Base-by-base conservation (phyloP, 2,329 filamentous ascomycete species). In the Penicillium sp. region DNA sequence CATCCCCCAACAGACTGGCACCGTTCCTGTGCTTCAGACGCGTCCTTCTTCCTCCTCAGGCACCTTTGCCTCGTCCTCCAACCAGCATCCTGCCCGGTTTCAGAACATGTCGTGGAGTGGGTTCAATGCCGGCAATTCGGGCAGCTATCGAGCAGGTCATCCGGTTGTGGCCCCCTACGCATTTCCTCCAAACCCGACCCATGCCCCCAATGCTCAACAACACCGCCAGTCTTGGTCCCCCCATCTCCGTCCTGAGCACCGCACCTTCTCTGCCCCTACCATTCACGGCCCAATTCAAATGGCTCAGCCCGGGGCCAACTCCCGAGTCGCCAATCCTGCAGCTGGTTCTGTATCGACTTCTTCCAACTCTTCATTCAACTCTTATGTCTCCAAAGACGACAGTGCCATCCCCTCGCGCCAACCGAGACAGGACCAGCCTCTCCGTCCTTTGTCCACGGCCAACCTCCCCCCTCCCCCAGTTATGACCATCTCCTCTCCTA, bases 131-230 rank as follows among this genome's bases (percentile, higher is more conserved):
- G 69, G 71, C 58, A 71, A 69, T 55, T 69, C 68, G 43, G 72
- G 75, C 50, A 83, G 79, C 73, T 71, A 78, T 80, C 68, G 79
- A 80, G 56, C 62, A 37, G 69, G 81, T 73, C 69, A 80, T 73
- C 64, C 89, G 85, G 72, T 85, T 82, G 85, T 91, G 60, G 88
- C 91, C 70, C 89, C 89, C 9, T 93, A 92, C 75, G 88, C 89
- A 43, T 92, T 92, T 66, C 88, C 88, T n/a, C 88, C 89, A 25
- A 87, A 81, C 62, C 75, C 91, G 65, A 82, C 84, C 59, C 83
- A 81, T 59, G 56, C 69, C 43, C 52, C 67, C 45, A 76, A 78
- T 27, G 23, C 48, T 61, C 77, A 82, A 62, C 83, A 85, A 77
- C 77, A 63, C 76, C 82, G 72, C 70, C 83, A 72, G 75, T 82